phyloP scores from a whole-genome alignment of 768 basidiomycete genomes.

The Phylloporus sp. region DNA sequence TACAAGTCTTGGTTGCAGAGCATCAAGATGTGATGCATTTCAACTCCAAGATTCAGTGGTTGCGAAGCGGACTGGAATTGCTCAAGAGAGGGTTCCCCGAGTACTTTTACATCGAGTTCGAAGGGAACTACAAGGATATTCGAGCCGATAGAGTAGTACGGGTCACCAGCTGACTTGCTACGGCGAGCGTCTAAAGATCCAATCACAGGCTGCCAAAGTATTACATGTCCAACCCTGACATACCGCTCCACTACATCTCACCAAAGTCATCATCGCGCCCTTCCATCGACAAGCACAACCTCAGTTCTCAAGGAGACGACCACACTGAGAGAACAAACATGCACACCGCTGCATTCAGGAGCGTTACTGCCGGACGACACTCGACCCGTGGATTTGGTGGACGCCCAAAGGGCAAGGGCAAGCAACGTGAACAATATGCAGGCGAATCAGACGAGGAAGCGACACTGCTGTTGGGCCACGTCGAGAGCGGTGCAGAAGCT shows the following conservation, averaged over 20 bases:
- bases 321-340: slow-evolving; percentile 18
- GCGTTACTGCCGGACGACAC: slow-evolving; percentile 31
- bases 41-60: too few species aligned
- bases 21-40: too few species aligned
- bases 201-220: background rate
- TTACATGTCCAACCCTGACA: slow-evolving; percentile 49
- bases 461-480: slow-evolving; percentile 40
- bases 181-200: background rate
- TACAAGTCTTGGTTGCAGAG: too few species aligned
- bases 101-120: too few species aligned
- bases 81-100: too few species aligned
- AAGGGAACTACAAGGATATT: too few species aligned
- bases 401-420: slow-evolving; percentile 35
- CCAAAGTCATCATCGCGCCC: slow-evolving; percentile 42
- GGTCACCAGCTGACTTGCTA: too few species aligned
- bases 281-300: slow-evolving; percentile 31
- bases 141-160: too few species aligned
- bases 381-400: slow-evolving; percentile 13
- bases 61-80: too few species aligned
- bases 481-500: slow-evolving; percentile 33
- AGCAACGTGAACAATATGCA: slow-evolving; percentile 51
- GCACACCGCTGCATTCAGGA: slow-evolving; percentile 30
- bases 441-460: slow-evolving; percentile 66
- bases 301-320: slow-evolving; percentile 21
- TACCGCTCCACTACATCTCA: slow-evolving; percentile 62